Base-by-base conservation (phyloP, 805 yeast species). In the Ogataea saltuana region DNA sequence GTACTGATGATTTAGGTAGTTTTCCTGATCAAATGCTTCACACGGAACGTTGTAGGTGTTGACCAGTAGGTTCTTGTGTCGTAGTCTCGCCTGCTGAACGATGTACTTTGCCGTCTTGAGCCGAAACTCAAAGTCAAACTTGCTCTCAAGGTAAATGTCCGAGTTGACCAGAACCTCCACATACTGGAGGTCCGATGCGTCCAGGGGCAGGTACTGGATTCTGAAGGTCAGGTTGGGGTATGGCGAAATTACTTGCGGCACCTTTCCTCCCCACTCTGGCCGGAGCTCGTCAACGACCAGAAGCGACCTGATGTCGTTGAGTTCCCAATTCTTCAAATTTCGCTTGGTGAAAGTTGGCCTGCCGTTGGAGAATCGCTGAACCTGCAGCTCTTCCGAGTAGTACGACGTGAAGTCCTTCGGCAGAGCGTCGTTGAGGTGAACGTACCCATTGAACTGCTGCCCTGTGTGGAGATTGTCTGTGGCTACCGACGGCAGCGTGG, bases 261-360 rank as follows among this genome's bases (percentile, higher is more conserved):
- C 44, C 42, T 64, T 67, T 6, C 68, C 67, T 12, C 69, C 65
- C 88, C 88, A 83, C 54, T 76, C 81, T 4, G 79, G 78, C 39
- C 63, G 65, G 28, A 76, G 51, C 19, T 59, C 63, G 23, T 71
- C 75, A 17, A 81, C 69, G 20, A 85, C 80, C 27, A 85, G 64
- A 21, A 83, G 60, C 1, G 88, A 80, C 33, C 91, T 66, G 15
- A 81, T 65, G 58, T 83, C 90, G 60, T 85, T 85, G 39, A 81
- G 56, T 36, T 76, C 81, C 91, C 91, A 85, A 59, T 83, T 85
- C 19, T 80, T 65, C 30, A 85, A 66, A 12, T 76, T 78, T 41
- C 88, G 67, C 48, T 74, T 76, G 0, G 88, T 81, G 61, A 81
- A 83, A 19, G 64, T 59, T 10, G 87, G 88, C 33, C 88, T 67